A percentile compares a stretch with the other conserved stretches of the same genome.
Evolutionary conservation across 495 filamentous ascomycete species (phyloP).

Genomic region (Hapsidospora chrysogenum): DNA sequence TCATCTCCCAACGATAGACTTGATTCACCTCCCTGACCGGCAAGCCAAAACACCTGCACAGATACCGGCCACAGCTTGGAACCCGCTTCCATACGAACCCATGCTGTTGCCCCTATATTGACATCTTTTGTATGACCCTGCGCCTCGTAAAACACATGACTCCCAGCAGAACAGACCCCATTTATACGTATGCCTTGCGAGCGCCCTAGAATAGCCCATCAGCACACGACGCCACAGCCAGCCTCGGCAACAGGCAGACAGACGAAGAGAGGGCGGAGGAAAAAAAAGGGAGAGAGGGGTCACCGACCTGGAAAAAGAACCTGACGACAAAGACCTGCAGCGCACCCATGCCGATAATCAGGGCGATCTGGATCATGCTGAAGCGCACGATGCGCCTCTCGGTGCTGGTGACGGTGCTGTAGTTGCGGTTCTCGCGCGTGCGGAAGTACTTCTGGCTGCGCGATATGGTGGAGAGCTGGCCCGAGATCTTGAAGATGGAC

Average conservation of each 20-base stretch:
- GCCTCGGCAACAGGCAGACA: background rate
- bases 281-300: too few relatives aligned
- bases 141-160: background rate
- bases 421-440: slow-evolving; percentile 95
- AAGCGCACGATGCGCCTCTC: slow-evolving; percentile 95
- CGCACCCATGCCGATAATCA: slow-evolving; percentile 93
- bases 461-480: slow-evolving; percentile 87
- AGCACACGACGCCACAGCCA: too few relatives aligned
- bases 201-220: slow-evolving; percentile 27
- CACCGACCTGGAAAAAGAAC: slow-evolving; percentile 86
- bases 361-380: slow-evolving; percentile 73
- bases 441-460: slow-evolving; percentile 99
- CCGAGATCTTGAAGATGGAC: slow-evolving; percentile 87
- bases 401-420: slow-evolving; percentile 92
- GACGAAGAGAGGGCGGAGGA: too few relatives aligned
- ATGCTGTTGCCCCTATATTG: too few relatives aligned
- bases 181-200: slow-evolving; percentile 42
- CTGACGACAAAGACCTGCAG: slow-evolving; percentile 95
- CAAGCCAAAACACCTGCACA: too few relatives aligned
- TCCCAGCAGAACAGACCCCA: background rate
- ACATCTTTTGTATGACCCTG: too few relatives aligned
- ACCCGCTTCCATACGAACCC: too few relatives aligned
- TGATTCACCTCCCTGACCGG: too few relatives aligned
- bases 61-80: too few relatives aligned
- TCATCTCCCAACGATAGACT: too few relatives aligned